Evolutionary conservation across 2,329 filamentous ascomycete genomes (phyloP).

Genomic region (Aspergillus fumigatiaffinis): DNA sequence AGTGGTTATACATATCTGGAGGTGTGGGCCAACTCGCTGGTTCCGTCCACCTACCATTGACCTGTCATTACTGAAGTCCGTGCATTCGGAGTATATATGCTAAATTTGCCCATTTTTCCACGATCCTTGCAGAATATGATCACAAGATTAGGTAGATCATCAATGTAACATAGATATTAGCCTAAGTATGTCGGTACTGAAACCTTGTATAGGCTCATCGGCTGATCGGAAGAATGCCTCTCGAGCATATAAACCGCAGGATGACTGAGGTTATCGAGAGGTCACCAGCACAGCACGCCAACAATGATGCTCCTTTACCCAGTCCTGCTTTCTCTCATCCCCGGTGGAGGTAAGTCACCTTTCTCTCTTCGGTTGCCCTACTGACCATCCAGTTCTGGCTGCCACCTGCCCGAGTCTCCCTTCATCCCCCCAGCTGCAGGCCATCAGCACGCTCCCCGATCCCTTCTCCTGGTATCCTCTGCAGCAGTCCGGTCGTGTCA

Average conservation of each 20-base stretch:
- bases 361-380: background rate
- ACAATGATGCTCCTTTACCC: background rate
- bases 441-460: background rate
- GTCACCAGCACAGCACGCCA: background rate
- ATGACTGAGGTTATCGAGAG: background rate
- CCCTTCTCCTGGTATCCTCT: background rate
- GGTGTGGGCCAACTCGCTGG: slow-evolving; percentile 16
- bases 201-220: background rate
- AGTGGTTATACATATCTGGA: slow-evolving; percentile 15
- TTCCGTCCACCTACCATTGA: slow-evolving; percentile 8
- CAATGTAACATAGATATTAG: background rate
- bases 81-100: background rate
- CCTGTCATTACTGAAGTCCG: background rate
- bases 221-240: background rate
- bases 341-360: background rate
- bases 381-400: background rate
- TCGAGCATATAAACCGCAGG: background rate
- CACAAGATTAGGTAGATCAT: background rate
- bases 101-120: background rate
- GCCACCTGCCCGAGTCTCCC: background rate
- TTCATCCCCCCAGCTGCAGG: background rate
- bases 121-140: background rate
- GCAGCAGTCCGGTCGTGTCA: background rate
- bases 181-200: background rate
- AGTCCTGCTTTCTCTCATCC: background rate